Conservation (phyloP, 208 protist genomes). For the Wallacemonas sp. region DNA sequence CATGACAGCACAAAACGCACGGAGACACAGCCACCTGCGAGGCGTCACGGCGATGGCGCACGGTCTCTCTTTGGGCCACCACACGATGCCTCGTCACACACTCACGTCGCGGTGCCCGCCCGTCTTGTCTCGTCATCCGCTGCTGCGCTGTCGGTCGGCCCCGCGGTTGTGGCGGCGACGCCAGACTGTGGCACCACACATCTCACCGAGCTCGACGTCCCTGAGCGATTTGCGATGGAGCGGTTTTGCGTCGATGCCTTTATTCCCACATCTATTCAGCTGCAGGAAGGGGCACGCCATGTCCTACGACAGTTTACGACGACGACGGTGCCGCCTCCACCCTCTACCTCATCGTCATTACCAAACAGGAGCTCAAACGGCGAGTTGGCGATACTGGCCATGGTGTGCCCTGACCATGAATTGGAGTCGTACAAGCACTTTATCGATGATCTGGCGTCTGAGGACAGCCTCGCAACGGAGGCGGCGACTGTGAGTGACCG, state of each 20-base stretch:
- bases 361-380: neutral
- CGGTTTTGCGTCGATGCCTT: conserved; percentile 61
- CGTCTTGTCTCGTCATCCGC: no score
- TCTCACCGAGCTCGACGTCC: neutral
- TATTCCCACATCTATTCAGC: conserved; percentile 46
- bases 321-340: neutral
- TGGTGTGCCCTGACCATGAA: conserved; percentile 41
- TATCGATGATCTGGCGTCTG: no score
- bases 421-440: conserved; percentile 30
- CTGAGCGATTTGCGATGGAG: conserved; percentile 24
- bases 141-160: neutral
- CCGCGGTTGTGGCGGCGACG: neutral
- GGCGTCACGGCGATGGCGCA: neutral
- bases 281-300: conserved; percentile 50
- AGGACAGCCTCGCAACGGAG: conserved; percentile 6
- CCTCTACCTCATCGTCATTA: neutral
- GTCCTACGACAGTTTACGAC: conserved; percentile 21
- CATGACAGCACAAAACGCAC: no score
- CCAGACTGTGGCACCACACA: neutral
- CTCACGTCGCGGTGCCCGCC: no score
- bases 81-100: neutral
- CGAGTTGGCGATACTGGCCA: conserved; percentile 23
- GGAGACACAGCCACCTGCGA: no score
- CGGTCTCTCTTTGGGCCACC: neutral
- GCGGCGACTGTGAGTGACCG: neutral